Percentiles rank a stretch among this genome's conserved stretches.
These are phyloP conservation scores for Penicillium antarcticum DNA, from an alignment of 495 filamentous ascomycete species.

Conservation along the genomic window DNA sequence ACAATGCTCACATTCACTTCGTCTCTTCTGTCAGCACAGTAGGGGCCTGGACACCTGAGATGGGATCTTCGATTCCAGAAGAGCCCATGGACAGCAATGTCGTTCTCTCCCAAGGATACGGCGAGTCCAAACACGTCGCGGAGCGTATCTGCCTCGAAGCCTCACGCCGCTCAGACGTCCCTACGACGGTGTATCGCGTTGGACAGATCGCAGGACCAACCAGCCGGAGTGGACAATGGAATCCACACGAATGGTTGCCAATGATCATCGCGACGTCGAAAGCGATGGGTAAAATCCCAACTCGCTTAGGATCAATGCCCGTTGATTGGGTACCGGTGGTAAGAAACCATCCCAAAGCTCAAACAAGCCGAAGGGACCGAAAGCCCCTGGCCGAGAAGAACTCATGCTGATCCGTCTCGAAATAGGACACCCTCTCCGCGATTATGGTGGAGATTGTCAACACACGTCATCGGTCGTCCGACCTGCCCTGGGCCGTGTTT, in stretches of 20 bases:
- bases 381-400: not conserved
- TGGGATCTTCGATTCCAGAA: conserved; percentile 44
- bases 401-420: not conserved
- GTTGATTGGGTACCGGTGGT: conserved; percentile 29
- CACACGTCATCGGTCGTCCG: conserved; percentile 6
- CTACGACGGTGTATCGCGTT: conserved; percentile 49
- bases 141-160: conserved; percentile 52
- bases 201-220: conserved; percentile 58
- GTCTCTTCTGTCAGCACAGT: conserved; percentile 53
- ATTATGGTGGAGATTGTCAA: conserved; percentile 21
- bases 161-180: conserved; percentile 32
- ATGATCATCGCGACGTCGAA: conserved; percentile 33
- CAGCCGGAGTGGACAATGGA: conserved; percentile 28
- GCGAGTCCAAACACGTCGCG: conserved; percentile 52
- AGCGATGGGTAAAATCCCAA: conserved; percentile 21
- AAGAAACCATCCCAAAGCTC: not conserved
- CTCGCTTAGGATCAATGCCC: conserved; percentile 10
- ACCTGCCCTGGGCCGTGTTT: conserved; percentile 12
- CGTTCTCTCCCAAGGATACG: conserved; percentile 47
- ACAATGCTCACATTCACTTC: conserved; percentile 51
- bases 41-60: conserved; percentile 27
- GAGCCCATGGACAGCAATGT: conserved; percentile 39
- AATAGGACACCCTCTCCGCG: conserved; percentile 17
- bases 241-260: conserved; percentile 35
- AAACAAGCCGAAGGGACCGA: not conserved